Base-by-base conservation (phyloP, 768 basidiomycete species). In the Pleurotus cornucopiae region DNA sequence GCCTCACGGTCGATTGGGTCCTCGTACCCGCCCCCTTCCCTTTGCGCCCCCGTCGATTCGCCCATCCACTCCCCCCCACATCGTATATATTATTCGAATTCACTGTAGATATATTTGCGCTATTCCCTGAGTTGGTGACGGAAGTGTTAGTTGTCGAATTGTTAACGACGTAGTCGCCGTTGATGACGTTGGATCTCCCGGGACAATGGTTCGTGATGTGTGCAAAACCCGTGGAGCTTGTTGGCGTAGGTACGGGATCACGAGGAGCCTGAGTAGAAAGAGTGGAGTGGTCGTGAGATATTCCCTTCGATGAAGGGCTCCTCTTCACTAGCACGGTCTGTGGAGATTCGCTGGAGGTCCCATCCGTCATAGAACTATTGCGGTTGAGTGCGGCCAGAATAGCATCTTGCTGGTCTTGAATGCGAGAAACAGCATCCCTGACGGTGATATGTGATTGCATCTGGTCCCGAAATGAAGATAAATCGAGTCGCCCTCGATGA, bases 381-480 rank as follows among this genome's bases (percentile, higher is more conserved):
- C 2, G 25, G 23, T 53, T 9, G 12, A 57, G 40, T 5, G 57
- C 47, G 13, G 40, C 47, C 26, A 55, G 44, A 30, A 51, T 45
- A 23, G 55, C 46, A 25, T 52, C 41, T 20, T 58, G 11, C 4
- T 55, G 34, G 16, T 54, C 52, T 12, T 60, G 56, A 20, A 65
- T 54, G 20, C 60, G 44, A 1, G 62, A 57, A 39, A 65, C 60
- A 16, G 40, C 61, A 16, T 65, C 66, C 34, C 65, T 64, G 20
- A 67, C 59, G 2, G 57, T 55, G 20, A 67, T 65, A 34, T 47
- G 61, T 5, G 66, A 64, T 51, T 60, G 64, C 40, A 65, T 49
- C 64, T 65, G 45, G 3, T 9, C 5, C 25, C 7, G 23, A 34
- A 16, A 43, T 23, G 23, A 39, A 13, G 45, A 3, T 21, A 20